phyloP scores from a whole-genome alignment of 352 stramenopile genomes.

The Elongisporangium anandrum region DNA sequence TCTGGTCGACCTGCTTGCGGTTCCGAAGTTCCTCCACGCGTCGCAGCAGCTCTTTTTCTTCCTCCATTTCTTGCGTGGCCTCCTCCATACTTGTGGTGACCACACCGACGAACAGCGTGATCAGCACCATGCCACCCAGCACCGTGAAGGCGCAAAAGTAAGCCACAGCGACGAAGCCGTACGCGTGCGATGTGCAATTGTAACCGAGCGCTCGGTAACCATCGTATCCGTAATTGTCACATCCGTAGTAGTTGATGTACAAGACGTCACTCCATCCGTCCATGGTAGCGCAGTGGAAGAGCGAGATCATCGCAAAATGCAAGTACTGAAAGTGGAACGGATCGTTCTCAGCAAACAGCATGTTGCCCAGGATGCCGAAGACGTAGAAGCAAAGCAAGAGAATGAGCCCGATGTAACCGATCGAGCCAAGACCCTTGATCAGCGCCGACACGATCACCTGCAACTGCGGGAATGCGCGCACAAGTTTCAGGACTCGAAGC shows the following conservation, averaged over 20 bases:
- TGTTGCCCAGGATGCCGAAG: constrained; percentile 89
- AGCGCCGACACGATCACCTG: constrained; percentile 89
- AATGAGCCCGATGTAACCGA: constrained; percentile 89
- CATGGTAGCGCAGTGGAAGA: constrained; percentile 87
- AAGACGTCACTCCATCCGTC: constrained; percentile 89
- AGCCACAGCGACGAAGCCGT: constrained; percentile 38
- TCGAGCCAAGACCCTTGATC: constrained; percentile 84
- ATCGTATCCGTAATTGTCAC: constrained; percentile 80
- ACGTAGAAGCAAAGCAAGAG: constrained; percentile 89
- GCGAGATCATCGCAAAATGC: constrained; percentile 84
- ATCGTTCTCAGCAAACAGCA: constrained; percentile 85
- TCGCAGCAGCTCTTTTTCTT: constrained; percentile 56
- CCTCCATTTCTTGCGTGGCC: constrained; percentile 82
- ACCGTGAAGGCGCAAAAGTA: constrained; percentile 87
- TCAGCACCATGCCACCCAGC: constrained; percentile 83
- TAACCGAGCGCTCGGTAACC: constrained; percentile 46
- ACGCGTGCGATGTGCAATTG: constrained; percentile 42
- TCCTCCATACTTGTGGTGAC: constrained; percentile 91
- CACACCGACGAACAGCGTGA: constrained; percentile 91
- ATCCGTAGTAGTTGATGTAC: constrained; percentile 91
- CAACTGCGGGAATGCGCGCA: constrained; percentile 81
- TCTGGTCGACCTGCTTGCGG: constrained; percentile 46
- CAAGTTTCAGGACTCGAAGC: constrained; percentile 84
- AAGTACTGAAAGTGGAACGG: constrained; percentile 87
- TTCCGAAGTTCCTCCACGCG: constrained; percentile 55